Conservation (phyloP, 2,329 filamentous ascomycete genomes). For the Pseudogymnoascus sp. region DNA sequence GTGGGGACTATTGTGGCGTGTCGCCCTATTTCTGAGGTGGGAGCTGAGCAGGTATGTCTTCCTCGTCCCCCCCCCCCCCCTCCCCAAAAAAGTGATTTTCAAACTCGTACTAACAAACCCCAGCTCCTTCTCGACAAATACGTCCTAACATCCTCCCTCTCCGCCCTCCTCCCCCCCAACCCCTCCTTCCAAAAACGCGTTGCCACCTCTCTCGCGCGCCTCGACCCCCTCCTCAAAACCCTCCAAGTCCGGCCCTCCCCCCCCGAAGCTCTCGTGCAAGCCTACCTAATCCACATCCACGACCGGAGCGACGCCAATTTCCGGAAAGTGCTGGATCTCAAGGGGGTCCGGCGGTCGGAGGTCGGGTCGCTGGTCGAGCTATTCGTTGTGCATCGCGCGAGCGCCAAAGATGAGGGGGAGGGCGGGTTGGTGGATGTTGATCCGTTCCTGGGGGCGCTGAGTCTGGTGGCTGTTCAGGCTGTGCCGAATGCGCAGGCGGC, state of each 20-base stretch:
- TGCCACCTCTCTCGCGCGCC: slow-evolving; percentile 70
- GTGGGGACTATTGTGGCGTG: slow-evolving; percentile 80
- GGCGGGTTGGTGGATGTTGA: slow-evolving; percentile 63
- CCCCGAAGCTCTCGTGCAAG: slow-evolving; percentile 88
- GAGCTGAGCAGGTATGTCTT: slow-evolving; percentile 69
- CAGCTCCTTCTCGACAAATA: slow-evolving; percentile 96
- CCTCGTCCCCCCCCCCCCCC: neutral
- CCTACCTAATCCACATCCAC: slow-evolving; percentile 93
- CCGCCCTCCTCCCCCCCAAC: slow-evolving; percentile 57
- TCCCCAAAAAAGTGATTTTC: neutral
- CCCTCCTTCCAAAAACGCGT: slow-evolving; percentile 71
- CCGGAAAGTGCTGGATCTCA: slow-evolving; percentile 89
- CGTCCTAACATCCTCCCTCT: slow-evolving; percentile 71
- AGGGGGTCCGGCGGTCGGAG: slow-evolving; percentile 80
- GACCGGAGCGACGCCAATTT: slow-evolving; percentile 94
- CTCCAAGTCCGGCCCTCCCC: slow-evolving; percentile 88
- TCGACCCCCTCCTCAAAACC: slow-evolving; percentile 91
- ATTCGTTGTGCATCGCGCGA: slow-evolving; percentile 71
- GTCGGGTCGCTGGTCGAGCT: slow-evolving; percentile 77
- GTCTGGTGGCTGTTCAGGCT: slow-evolving; percentile 34
- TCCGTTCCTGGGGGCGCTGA: slow-evolving; percentile 55
- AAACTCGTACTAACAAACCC: slow-evolving; percentile 12
- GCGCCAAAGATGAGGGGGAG: slow-evolving; percentile 44
- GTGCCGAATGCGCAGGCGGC: slow-evolving; percentile 33
- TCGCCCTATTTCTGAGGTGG: slow-evolving; percentile 83